Evolutionary conservation across 768 basidiomycete genomes (phyloP).

Genomic region (Tylopilus felleus): DNA sequence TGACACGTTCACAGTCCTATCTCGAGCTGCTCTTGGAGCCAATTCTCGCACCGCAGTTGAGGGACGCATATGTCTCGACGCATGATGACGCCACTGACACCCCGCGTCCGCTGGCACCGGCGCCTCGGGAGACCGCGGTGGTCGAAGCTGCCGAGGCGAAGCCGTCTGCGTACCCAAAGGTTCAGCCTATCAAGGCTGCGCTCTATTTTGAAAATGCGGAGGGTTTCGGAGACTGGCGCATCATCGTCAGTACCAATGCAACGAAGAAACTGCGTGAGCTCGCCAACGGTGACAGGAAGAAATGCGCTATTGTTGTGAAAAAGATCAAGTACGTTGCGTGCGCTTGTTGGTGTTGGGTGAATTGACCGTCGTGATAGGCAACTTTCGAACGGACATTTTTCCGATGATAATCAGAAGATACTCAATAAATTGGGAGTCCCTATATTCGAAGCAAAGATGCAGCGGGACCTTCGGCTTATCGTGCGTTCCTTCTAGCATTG

Average conservation of each 20-base stretch:
- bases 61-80: slow-evolving; percentile 8
- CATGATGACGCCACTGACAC: neutral
- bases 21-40: slow-evolving; percentile 21
- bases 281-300: slow-evolving; percentile 41
- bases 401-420: slow-evolving; percentile 63
- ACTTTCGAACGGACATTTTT: slow-evolving; percentile 67
- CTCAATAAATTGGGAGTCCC: slow-evolving; percentile 53
- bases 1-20: slow-evolving; percentile 23
- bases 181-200: slow-evolving; percentile 59
- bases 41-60: slow-evolving; percentile 7
- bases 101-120: neutral
- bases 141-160: slow-evolving; percentile 2
- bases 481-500: slow-evolving; percentile 30
- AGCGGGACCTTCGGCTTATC: slow-evolving; percentile 46
- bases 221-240: slow-evolving; percentile 63
- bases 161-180: slow-evolving; percentile 39
- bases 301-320: slow-evolving; percentile 55
- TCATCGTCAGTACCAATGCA: slow-evolving; percentile 54
- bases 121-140: neutral
- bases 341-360: neutral
- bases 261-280: slow-evolving; percentile 47
- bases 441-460: slow-evolving; percentile 69
- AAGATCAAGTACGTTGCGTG: slow-evolving; percentile 55
- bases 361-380: slow-evolving; percentile 40
- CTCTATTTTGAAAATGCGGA: slow-evolving; percentile 56